Conservation (phyloP, 1,139 yeast genomes). For the Neolecta irregularis region DNA sequence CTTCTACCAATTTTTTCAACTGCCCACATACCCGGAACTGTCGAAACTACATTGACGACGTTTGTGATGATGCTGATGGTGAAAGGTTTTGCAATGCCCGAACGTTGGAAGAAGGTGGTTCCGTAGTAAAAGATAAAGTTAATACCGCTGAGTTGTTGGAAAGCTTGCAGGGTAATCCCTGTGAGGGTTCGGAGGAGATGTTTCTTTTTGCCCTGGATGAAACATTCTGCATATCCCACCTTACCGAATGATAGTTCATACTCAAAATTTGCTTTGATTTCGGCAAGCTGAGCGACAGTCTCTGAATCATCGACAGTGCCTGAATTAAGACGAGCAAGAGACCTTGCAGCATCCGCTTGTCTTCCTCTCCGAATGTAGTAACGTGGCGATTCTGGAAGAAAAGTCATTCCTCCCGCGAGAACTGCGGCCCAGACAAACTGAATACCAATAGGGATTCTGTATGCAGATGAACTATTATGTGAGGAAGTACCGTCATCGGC, state of each 20-base stretch:
- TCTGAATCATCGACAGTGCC: conserved; percentile 32
- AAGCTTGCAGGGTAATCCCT: conserved; percentile 33
- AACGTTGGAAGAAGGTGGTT: conserved; percentile 48
- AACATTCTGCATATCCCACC: conserved; percentile 25
- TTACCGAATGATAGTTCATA: conserved; percentile 27
- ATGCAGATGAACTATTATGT: conserved; percentile 38
- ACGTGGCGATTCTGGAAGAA: conserved; percentile 73
- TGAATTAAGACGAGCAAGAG: conserved; percentile 49
- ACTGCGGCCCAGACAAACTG: conserved; percentile 33
- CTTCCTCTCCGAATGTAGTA: conserved; percentile 40
- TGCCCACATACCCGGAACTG: conserved; percentile 49
- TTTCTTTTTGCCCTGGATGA: no score
- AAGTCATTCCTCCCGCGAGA: conserved; percentile 37
- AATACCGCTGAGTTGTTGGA: conserved; percentile 57
- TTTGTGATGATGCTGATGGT: conserved; percentile 65
- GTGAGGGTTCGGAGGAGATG: conserved; percentile 26
- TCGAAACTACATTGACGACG: conserved; percentile 61
- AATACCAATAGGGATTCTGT: conserved; percentile 45
- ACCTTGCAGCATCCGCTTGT: conserved; percentile 42
- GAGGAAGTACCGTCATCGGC: conserved; percentile 49
- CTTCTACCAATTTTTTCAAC: conserved; percentile 64
- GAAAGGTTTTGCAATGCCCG: conserved; percentile 40
- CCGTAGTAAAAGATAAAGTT: conserved; percentile 53
- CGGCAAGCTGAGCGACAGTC: conserved; percentile 30
- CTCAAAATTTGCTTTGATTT: conserved; percentile 31